Percentiles rank a stretch among this genome's conserved stretches.
These are phyloP conservation scores for Verticillium klebahnii DNA, from an alignment of 2,329 filamentous ascomycete genomes.

Conservation along the genomic window DNA sequence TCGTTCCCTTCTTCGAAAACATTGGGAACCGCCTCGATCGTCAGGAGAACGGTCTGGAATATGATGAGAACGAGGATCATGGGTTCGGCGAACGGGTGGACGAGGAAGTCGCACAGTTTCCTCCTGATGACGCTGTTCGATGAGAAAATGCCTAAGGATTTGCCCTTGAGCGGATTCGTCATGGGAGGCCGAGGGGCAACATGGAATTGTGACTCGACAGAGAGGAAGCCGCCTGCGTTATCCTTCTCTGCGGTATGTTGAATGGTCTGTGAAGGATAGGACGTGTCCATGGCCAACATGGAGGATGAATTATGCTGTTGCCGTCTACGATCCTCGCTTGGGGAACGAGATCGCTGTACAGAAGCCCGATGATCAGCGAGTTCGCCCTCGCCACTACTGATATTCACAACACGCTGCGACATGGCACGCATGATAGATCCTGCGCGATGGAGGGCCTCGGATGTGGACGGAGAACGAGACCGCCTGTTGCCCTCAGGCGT, in stretches of 20 bases:
- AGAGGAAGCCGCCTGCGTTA: constrained; percentile 3
- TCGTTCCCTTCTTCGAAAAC: constrained; percentile 61
- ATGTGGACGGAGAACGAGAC: constrained; percentile 59
- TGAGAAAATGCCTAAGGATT: constrained; percentile 78
- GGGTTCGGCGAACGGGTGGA: constrained; percentile 83
- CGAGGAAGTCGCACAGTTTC: constrained; percentile 74
- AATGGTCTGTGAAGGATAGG: constrained; percentile 46
- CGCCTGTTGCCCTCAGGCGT: constrained; percentile 46
- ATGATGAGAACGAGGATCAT: constrained; percentile 83
- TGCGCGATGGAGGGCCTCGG: constrained; percentile 62
- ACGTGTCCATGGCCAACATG: constrained; percentile 34
- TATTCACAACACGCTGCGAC: constrained; percentile 95
- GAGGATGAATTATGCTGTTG: constrained; percentile 31
- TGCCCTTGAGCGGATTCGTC: constrained; percentile 80
- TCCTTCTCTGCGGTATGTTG: constrained; percentile 42
- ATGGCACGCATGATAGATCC: constrained; percentile 77
- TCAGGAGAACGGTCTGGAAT: constrained; percentile 80
- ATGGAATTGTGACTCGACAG: constrained; percentile 19
- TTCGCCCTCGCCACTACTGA: constrained; percentile 82
- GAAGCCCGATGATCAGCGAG: constrained; percentile 68
- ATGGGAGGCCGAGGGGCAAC: constrained; percentile 28
- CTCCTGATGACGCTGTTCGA: constrained; percentile 71
- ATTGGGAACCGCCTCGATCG: constrained; percentile 72
- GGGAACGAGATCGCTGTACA: constrained; percentile 54
- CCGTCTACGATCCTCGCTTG: constrained; percentile 47